These are phyloP conservation scores for Torulaspora indica DNA, from an alignment of 805 yeast species.

Conservation along the genomic window DNA sequence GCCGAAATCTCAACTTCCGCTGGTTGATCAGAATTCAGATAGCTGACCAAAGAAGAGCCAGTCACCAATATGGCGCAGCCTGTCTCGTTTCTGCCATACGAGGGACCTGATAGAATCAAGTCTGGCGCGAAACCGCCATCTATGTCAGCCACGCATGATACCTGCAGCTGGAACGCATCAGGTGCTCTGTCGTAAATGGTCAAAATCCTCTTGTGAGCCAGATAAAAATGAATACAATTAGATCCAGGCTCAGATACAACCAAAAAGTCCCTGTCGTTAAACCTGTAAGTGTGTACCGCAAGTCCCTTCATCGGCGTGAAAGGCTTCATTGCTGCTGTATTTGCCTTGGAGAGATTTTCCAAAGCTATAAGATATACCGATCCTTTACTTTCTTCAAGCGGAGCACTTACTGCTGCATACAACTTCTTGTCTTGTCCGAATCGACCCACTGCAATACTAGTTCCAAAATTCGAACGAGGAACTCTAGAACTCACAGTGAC, in stretches of 20 bases:
- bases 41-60: slow-evolving; percentile 16
- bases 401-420: slow-evolving; percentile 50
- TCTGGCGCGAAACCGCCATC: slow-evolving; percentile 41
- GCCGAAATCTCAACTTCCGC: slow-evolving; percentile 7
- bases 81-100: slow-evolving; percentile 34
- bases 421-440: slow-evolving; percentile 36
- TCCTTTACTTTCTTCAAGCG: slow-evolving; percentile 43
- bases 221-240: slow-evolving; percentile 41
- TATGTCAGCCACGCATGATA: slow-evolving; percentile 38
- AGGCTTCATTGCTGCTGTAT: slow-evolving; percentile 5
- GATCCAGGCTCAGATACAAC: slow-evolving; percentile 51
- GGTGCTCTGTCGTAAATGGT: slow-evolving; percentile 25
- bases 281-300: slow-evolving; percentile 31
- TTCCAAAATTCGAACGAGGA: slow-evolving; percentile 43
- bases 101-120: slow-evolving; percentile 44
- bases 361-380: slow-evolving; percentile 45
- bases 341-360: slow-evolving; percentile 23
- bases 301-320: slow-evolving; percentile 41
- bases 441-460: slow-evolving; percentile 41
- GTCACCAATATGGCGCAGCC: slow-evolving; percentile 19
- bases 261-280: slow-evolving; percentile 36
- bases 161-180: slow-evolving; percentile 27
- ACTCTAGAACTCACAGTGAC: background rate
- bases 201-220: slow-evolving; percentile 18
- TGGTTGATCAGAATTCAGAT: slow-evolving; percentile 17